Evolutionary conservation across 148 eudicot species (phyloP), one percentile per base, ranked within the genome.

Genomic region (Vaccinium myrtillus): DNA sequence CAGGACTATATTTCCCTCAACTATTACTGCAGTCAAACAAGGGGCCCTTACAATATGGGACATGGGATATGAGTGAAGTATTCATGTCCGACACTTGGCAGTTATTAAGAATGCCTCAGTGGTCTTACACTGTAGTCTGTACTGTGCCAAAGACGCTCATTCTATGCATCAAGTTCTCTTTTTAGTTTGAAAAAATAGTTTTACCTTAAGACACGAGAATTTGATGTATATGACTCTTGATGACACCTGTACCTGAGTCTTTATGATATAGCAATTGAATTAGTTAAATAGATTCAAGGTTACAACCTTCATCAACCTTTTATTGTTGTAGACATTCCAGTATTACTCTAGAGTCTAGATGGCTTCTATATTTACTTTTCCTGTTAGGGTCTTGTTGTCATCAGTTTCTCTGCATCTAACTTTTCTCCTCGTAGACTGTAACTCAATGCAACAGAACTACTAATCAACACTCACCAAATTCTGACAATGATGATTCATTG

Each of bases 261-360:
- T 36, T 36, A 36, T 36, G 39, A 5, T 69, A 36, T 7, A 36
- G 16, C 21, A 15, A 73, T 14, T 15, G 9, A 10, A 16, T 75
- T 49, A 19, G 32, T 12, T 10, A 48, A 76, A 21, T 48, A 23
- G 78, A 21, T 75, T 75, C 78, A 48, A 2, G 11, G 49, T 48
- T 76, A 76, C 55, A 76, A 76, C n/a, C 30, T 48, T 75, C 53
- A 75, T 75, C 27, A 8, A 75, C 78, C 53, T 75, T 48, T 48
- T 48, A 12, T 76, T 8, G 25, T 21, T 75, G 10, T 13, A 67
- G 36, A 25, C 78, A 73, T 75, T 73, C 14, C 49, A 16, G 50
- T 73, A 16, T 73, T 16, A 75, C 78, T 18, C 78, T 46, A 75
- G 49, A 75, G 53, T 18, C 78, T 46, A 75, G 49, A 39, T 75